Evolutionary conservation across 2,329 filamentous ascomycete species (phyloP).

Genomic region (Diaporthe velutina): DNA sequence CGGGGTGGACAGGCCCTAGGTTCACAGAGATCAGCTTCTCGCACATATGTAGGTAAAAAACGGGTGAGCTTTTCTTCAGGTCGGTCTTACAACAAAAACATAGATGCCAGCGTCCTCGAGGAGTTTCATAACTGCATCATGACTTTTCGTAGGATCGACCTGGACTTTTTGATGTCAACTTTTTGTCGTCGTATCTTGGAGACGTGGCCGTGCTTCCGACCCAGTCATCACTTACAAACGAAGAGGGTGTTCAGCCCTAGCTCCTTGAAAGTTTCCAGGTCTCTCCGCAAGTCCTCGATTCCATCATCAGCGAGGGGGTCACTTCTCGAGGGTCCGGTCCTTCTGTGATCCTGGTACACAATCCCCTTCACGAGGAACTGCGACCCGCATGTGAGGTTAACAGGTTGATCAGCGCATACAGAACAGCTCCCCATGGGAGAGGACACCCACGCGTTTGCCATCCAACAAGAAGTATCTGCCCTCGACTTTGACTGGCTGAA

Average conservation of each 20-base stretch:
- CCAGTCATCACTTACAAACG: slow-evolving; percentile 40
- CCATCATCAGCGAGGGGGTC: slow-evolving; percentile 40
- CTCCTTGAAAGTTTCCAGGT: slow-evolving; percentile 43
- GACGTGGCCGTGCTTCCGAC: neutral
- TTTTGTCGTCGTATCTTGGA: too few species aligned
- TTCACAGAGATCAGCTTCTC: neutral
- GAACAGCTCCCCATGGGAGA: neutral
- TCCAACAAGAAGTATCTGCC: neutral
- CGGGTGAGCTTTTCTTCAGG: neutral
- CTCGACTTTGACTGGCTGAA: neutral
- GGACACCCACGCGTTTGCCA: neutral
- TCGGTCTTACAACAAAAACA: slow-evolving; percentile 43
- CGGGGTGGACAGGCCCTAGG: slow-evolving; percentile 38
- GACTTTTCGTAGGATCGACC: neutral
- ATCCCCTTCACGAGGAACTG: neutral
- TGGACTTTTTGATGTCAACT: neutral
- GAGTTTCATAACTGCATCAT: slow-evolving; percentile 7
- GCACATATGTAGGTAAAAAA: too few species aligned
- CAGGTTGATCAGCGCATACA: neutral
- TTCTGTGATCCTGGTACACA: neutral
- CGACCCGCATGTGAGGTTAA: neutral
- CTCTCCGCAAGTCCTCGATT: slow-evolving; percentile 41
- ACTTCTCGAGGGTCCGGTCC: neutral
- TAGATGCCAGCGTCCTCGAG: slow-evolving; percentile 40
- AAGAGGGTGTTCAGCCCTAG: slow-evolving; percentile 45